These are phyloP conservation scores for Chaetomium sp. DNA, from an alignment of 2,329 filamentous ascomycete species.

Conservation along the genomic window DNA sequence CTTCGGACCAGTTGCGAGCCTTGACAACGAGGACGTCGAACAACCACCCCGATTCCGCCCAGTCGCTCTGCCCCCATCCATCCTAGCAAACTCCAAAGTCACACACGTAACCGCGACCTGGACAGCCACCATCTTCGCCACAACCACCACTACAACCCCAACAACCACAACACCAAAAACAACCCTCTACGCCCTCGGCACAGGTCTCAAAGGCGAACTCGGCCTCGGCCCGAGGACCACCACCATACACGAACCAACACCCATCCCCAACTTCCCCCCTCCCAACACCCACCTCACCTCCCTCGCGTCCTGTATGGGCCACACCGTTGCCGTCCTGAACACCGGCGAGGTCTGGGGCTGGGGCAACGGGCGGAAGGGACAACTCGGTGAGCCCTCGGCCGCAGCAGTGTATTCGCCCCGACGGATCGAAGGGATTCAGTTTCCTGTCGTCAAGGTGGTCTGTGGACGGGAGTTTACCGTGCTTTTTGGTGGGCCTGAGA, in stretches of 20 bases:
- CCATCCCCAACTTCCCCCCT: constrained; percentile 60
- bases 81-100: constrained; percentile 17
- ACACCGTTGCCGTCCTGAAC: constrained; percentile 65
- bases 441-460: constrained; percentile 59
- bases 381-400: constrained; percentile 58
- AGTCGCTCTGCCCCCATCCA: constrained; percentile 26
- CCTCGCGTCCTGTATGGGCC: constrained; percentile 68
- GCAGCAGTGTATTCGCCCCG: constrained; percentile 52
- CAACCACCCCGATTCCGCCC: constrained; percentile 33
- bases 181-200: constrained; percentile 56
- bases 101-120: constrained; percentile 65
- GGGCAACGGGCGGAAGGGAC: constrained; percentile 81
- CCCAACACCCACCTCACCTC: constrained; percentile 50
- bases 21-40: constrained; percentile 8
- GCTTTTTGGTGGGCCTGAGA: constrained; percentile 49
- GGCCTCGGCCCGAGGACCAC: constrained; percentile 53
- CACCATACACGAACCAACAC: constrained; percentile 40
- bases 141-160: constrained; percentile 32
- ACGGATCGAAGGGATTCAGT: constrained; percentile 52
- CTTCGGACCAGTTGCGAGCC: constrained; percentile 36
- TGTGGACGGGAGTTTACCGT: constrained; percentile 86
- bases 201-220: constrained; percentile 64
- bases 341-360: constrained; percentile 79
- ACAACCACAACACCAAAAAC: constrained; percentile 38
- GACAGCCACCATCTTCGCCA: constrained; percentile 60